phyloP scores from a whole-genome alignment of 1,139 yeast species.

The Suzukiozyma palmioleophila region DNA sequence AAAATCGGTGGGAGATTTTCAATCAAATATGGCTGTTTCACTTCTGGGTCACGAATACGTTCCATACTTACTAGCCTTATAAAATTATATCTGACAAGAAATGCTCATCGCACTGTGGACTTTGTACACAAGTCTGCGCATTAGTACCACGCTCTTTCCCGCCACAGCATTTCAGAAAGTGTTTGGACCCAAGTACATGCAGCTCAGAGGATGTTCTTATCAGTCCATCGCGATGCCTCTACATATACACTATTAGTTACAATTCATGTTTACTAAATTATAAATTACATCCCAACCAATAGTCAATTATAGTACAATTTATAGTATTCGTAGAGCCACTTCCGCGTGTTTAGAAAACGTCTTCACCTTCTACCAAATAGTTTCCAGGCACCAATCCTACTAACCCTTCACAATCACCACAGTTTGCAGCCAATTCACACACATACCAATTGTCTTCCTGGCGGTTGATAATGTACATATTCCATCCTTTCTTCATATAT shows the following conservation, averaged over 20 bases:
- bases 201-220: too few species aligned
- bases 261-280: neutral
- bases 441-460: slow-evolving; percentile 93
- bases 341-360: slow-evolving; percentile 14
- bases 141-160: too few species aligned
- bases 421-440: slow-evolving; percentile 61
- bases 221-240: too few species aligned
- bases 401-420: slow-evolving; percentile 39
- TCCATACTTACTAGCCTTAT: neutral
- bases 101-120: too few species aligned
- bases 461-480: slow-evolving; percentile 63
- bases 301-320: neutral
- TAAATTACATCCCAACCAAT: neutral
- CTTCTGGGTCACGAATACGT: slow-evolving; percentile 15
- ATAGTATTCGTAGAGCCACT: neutral
- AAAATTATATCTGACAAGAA: neutral
- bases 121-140: too few species aligned
- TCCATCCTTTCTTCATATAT: slow-evolving; percentile 67
- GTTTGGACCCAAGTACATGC: too few species aligned
- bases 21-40: slow-evolving; percentile 20
- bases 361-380: slow-evolving; percentile 41
- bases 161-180: too few species aligned
- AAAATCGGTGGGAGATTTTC: slow-evolving; percentile 53
- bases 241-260: too few species aligned
- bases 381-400: slow-evolving; percentile 84